A percentile compares a stretch with the other conserved stretches of the same genome.
phyloP scores from a whole-genome alignment of 2,329 filamentous ascomycete genomes.

The Epichloe scottii region DNA sequence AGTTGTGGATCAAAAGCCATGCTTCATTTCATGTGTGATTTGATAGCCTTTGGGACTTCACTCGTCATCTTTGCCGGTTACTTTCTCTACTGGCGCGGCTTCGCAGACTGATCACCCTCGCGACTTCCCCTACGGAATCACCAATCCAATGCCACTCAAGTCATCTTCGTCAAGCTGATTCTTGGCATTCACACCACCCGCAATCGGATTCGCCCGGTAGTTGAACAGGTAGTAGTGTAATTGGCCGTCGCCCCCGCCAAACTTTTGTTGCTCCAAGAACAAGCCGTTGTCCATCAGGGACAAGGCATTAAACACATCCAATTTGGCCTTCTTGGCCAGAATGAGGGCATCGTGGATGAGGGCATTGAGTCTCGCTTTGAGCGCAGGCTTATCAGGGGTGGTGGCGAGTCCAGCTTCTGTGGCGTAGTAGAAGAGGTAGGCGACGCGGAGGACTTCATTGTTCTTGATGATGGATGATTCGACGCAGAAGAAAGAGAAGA shows the following conservation, averaged over 20 bases:
- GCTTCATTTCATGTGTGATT: no score
- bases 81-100: no score
- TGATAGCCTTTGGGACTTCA: no score
- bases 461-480: slow-evolving; percentile 86
- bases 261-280: slow-evolving; percentile 89
- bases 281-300: slow-evolving; percentile 88
- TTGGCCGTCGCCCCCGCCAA: slow-evolving; percentile 86
- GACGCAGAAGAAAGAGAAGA: slow-evolving; percentile 92
- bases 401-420: slow-evolving; percentile 61
- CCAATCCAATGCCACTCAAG: slow-evolving; percentile 79
- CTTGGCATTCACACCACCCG: slow-evolving; percentile 68
- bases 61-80: no score
- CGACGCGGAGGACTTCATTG: slow-evolving; percentile 68
- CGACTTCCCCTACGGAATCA: slow-evolving; percentile 45
- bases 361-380: slow-evolving; percentile 69
- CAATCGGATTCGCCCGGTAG: slow-evolving; percentile 76
- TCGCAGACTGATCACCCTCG: no score
- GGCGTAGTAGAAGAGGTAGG: slow-evolving; percentile 96
- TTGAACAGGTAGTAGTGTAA: slow-evolving; percentile 98
- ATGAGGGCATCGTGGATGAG: slow-evolving; percentile 79
- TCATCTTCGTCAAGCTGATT: slow-evolving; percentile 66
- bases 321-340: slow-evolving; percentile 68
- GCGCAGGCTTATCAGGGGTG: slow-evolving; percentile 39
- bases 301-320: slow-evolving; percentile 95
- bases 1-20: no score